Evolutionary conservation across 2,329 filamentous ascomycete genomes (phyloP).

Genomic region (Alternaria sp.): DNA sequence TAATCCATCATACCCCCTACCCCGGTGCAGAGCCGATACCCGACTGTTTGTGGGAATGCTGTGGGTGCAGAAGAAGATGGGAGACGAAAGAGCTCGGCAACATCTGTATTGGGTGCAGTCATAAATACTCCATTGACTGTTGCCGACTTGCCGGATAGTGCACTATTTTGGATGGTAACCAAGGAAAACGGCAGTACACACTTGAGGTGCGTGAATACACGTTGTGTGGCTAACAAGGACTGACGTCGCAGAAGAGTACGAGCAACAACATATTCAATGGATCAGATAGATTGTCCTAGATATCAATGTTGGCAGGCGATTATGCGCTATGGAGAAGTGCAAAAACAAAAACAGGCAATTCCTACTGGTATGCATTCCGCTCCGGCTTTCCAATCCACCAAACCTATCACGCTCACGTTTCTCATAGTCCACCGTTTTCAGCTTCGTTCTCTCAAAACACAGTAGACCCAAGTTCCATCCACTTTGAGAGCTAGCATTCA

Average conservation of each 20-base stretch:
- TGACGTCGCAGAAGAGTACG: not conserved
- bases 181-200: not conserved
- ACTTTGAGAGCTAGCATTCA: not conserved
- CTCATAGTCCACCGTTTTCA: not conserved
- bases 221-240: not conserved
- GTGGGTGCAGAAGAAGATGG: slow-evolving; percentile 25
- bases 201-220: not conserved
- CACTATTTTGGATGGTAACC: not conserved
- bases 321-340: not conserved
- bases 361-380: not conserved
- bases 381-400: not conserved
- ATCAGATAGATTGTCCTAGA: not conserved
- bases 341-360: not conserved
- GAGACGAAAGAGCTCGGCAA: slow-evolving; percentile 23
- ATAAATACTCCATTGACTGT: slow-evolving; percentile 21
- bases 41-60: slow-evolving; percentile 24
- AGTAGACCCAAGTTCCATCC: not conserved
- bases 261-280: not conserved
- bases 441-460: not conserved
- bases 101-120: slow-evolving; percentile 25
- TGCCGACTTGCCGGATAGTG: slow-evolving; percentile 18
- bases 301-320: not conserved
- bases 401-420: not conserved
- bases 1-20: slow-evolving; percentile 14
- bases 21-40: slow-evolving; percentile 23